Evolutionary conservation across 2,329 filamentous ascomycete species (phyloP).

Genomic region (Phialemoniopsis sp.): DNA sequence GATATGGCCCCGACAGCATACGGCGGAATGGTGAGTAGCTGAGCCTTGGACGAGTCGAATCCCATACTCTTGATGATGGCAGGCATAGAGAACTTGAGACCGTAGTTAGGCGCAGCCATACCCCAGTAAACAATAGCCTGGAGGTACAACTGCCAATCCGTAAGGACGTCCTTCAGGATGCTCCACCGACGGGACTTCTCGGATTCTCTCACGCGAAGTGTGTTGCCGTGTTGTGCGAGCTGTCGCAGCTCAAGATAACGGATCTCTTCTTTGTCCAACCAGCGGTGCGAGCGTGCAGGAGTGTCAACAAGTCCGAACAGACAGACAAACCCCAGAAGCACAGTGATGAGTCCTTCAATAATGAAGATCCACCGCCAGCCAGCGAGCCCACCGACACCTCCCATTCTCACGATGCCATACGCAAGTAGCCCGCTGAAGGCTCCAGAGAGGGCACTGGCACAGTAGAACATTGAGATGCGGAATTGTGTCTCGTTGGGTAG

Average conservation of each 20-base stretch:
- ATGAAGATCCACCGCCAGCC: slow-evolving; percentile 38
- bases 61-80: too few species aligned
- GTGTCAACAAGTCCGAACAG: slow-evolving; percentile 41
- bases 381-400: slow-evolving; percentile 3
- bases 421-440: slow-evolving; percentile 6
- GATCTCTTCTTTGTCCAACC: slow-evolving; percentile 29
- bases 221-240: slow-evolving; percentile 25
- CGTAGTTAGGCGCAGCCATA: neutral
- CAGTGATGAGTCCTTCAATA: slow-evolving; percentile 36
- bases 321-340: slow-evolving; percentile 27
- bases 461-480: slow-evolving; percentile 5
- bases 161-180: slow-evolving; percentile 18
- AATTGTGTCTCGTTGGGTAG: slow-evolving; percentile 16
- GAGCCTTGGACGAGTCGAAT: too few species aligned
- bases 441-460: slow-evolving; percentile 2
- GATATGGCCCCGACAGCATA: too few species aligned
- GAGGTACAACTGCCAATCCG: slow-evolving; percentile 22
- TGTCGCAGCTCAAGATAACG: slow-evolving; percentile 19
- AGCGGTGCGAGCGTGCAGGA: slow-evolving; percentile 23
- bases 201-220: slow-evolving; percentile 13
- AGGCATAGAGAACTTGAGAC: too few species aligned
- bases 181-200: slow-evolving; percentile 16
- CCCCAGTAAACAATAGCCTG: slow-evolving; percentile 13
- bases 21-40: too few species aligned
- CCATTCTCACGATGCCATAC: slow-evolving; percentile 3